phyloP scores from a whole-genome alignment of 208 protist genomes.

The Acanthamoeba sp. region DNA sequence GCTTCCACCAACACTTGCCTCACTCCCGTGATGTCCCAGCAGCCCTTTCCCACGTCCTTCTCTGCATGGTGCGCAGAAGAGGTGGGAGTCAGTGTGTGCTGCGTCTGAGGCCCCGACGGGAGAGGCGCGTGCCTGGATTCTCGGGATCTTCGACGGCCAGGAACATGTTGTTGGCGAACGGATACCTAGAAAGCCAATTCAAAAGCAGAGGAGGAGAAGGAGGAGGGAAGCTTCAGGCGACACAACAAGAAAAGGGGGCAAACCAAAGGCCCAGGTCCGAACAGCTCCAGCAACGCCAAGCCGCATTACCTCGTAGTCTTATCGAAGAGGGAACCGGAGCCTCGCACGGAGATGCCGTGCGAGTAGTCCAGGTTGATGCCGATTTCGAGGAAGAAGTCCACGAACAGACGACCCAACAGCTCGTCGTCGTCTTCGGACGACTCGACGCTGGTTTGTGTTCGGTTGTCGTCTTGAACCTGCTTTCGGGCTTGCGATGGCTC shows the following conservation, averaged over 20 bases:
- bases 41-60: constrained; percentile 48
- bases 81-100: neutral
- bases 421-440: neutral
- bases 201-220: neutral
- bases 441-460: neutral
- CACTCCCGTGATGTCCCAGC: neutral
- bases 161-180: neutral
- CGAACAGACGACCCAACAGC: neutral
- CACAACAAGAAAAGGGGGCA: neutral
- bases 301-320: neutral
- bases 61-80: neutral
- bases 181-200: neutral
- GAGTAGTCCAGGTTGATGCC: neutral
- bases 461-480: neutral
- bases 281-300: neutral
- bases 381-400: constrained; percentile 28
- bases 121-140: neutral
- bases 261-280: neutral
- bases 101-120: neutral
- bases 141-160: constrained; percentile 58
- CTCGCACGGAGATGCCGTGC: neutral
- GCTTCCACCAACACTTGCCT: neutral
- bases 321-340: neutral
- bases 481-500: neutral
- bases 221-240: neutral